Percentiles rank a stretch among this genome's conserved stretches.
These are phyloP conservation scores for Limonomyces culmigenus DNA, from an alignment of 1,284 basidiomycete genomes.

Conservation along the genomic window DNA sequence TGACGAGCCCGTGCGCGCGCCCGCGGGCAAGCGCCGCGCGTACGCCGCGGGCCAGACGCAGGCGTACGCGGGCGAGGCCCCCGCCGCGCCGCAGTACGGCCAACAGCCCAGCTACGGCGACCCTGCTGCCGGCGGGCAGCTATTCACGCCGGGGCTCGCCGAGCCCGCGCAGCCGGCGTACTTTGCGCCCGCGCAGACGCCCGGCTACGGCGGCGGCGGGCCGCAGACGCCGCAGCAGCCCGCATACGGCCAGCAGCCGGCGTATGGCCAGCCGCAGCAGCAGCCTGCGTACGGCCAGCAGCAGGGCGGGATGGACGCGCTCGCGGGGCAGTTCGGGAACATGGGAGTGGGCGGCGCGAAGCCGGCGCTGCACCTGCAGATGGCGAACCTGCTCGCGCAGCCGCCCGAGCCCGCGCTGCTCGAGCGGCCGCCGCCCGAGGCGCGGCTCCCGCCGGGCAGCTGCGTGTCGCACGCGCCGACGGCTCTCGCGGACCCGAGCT, in stretches of 20 bases:
- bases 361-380: conserved; percentile 61
- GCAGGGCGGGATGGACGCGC: conserved; percentile 30
- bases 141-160: conserved; percentile 75
- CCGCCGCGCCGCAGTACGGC: conserved; percentile 22
- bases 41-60: conserved; percentile 85
- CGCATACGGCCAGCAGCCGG: conserved; percentile 40
- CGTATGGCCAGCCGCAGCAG: conserved; percentile 17
- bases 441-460: conserved; percentile 71
- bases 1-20: conserved; percentile 7
- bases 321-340: conserved; percentile 73
- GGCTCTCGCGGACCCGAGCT: conserved; percentile 80
- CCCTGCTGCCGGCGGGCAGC: conserved; percentile 29
- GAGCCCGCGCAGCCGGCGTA: conserved; percentile 24
- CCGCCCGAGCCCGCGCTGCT: conserved; percentile 84
- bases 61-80: conserved; percentile 51
- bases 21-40: conserved; percentile 58
- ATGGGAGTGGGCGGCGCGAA: conserved; percentile 20
- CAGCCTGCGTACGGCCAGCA: conserved; percentile 29
- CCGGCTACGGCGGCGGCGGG: background rate
- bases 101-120: conserved; percentile 12
- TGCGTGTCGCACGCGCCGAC: conserved; percentile 68
- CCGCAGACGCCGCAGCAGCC: conserved; percentile 24
- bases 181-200: conserved; percentile 20
- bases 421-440: conserved; percentile 71
- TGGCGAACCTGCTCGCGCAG: conserved; percentile 77